A percentile compares a stretch with the other conserved stretches of the same genome.
Conservation (phyloP, 352 stramenopile species). For the Globisporangium viniferum region DNA sequence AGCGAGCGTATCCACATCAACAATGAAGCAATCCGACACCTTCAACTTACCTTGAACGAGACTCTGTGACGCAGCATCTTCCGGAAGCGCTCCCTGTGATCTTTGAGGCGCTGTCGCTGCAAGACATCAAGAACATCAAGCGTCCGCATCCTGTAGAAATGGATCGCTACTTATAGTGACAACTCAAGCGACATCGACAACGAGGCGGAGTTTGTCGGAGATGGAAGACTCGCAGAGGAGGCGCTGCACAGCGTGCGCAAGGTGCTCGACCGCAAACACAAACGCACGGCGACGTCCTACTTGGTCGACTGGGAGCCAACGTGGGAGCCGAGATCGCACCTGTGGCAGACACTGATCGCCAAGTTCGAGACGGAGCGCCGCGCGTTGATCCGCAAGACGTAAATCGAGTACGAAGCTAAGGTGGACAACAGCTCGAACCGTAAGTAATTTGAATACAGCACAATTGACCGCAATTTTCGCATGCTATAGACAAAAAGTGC, state of each 20-base stretch:
- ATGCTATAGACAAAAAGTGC: background rate
- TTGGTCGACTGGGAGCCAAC: conserved; percentile 23
- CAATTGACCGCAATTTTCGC: too few species aligned
- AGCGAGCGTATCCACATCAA: background rate
- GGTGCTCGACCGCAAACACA: too few species aligned
- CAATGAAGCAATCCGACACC: background rate
- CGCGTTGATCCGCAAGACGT: conserved; percentile 18
- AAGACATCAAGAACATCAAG: background rate
- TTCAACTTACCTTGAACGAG: background rate
- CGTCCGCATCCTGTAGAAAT: background rate
- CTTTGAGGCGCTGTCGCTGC: background rate
- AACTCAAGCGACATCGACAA: background rate
- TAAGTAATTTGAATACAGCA: background rate
- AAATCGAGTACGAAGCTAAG: conserved; percentile 21
- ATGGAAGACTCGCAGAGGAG: background rate
- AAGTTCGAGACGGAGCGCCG: conserved; percentile 17
- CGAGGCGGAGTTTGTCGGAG: background rate
- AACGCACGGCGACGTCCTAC: conserved; percentile 15
- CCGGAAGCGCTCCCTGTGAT: background rate
- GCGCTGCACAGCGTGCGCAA: background rate
- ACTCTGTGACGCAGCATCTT: background rate
- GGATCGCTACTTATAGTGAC: background rate
- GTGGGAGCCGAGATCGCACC: conserved; percentile 9
- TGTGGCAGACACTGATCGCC: conserved; percentile 15
- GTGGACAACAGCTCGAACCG: conserved; percentile 14